Evolutionary conservation across 805 yeast species (phyloP).

Genomic region (Metschnikowia santaceciliae): DNA sequence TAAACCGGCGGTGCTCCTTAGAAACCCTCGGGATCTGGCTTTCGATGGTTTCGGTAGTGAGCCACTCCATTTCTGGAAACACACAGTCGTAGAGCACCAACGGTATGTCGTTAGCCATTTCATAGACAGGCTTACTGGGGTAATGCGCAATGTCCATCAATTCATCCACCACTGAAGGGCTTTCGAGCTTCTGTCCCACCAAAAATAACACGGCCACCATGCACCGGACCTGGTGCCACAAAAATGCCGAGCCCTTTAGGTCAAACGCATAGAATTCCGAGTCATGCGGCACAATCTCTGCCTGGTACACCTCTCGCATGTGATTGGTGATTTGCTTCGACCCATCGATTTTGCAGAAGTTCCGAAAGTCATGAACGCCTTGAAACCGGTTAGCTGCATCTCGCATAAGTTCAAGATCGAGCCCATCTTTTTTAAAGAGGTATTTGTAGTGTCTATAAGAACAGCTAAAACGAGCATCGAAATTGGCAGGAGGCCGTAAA

Average conservation of each 20-base stretch:
- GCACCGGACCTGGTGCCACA: conserved; percentile 98
- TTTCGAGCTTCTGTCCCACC: conserved; percentile 76
- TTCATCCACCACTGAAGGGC: conserved; percentile 50
- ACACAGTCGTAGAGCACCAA: conserved; percentile 81
- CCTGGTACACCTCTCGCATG: conserved; percentile 54
- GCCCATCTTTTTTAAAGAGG: conserved; percentile 52
- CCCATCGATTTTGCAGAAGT: conserved; percentile 92
- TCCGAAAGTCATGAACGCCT: conserved; percentile 88
- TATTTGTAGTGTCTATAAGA: conserved; percentile 81
- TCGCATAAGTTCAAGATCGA: conserved; percentile 66
- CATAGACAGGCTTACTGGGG: conserved; percentile 74
- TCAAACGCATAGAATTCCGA: conserved; percentile 64
- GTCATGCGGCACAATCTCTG: conserved; percentile 42
- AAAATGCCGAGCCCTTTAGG: conserved; percentile 80
- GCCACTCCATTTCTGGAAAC: conserved; percentile 71
- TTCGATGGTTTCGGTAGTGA: conserved; percentile 21
- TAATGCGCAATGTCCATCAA: conserved; percentile 53
- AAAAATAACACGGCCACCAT: conserved; percentile 82
- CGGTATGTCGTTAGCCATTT: conserved; percentile 89
- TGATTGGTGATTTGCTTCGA: conserved; percentile 86
- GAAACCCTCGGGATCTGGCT: conserved; percentile 28
- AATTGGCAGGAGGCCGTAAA: conserved; percentile 73
- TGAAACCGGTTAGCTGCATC: conserved; percentile 57
- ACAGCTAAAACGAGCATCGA: conserved; percentile 94
- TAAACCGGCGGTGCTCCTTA: conserved; percentile 41